These are phyloP conservation scores for Massarina eburnea DNA, from an alignment of 2,329 filamentous ascomycete genomes.

Conservation along the genomic window DNA sequence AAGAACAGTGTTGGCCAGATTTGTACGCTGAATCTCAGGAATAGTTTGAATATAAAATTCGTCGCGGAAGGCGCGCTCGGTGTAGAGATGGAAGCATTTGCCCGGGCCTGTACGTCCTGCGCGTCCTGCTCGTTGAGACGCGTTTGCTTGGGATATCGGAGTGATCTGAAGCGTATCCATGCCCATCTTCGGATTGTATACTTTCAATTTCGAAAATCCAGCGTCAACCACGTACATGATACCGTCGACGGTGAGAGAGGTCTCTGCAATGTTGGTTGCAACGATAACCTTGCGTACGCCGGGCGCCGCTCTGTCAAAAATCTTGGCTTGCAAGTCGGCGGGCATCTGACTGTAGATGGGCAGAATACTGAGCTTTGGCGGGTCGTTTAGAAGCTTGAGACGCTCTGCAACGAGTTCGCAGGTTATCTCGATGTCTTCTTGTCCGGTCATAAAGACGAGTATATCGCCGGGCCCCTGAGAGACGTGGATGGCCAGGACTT, in stretches of 20 bases:
- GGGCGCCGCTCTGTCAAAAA: slow-evolving; percentile 87
- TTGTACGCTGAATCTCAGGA: slow-evolving; percentile 95
- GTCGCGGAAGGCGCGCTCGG: slow-evolving; percentile 91
- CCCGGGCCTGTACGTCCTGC: slow-evolving; percentile 93
- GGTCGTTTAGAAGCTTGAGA: slow-evolving; percentile 85
- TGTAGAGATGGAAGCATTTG: slow-evolving; percentile 92
- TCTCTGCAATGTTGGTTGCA: slow-evolving; percentile 97
- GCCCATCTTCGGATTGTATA: slow-evolving; percentile 98
- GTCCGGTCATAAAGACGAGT: slow-evolving; percentile 97
- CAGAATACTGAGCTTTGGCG: slow-evolving; percentile 88
- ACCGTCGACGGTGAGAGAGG: slow-evolving; percentile 94
- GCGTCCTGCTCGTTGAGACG: slow-evolving; percentile 87
- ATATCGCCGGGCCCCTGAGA: slow-evolving; percentile 93
- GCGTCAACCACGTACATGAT: slow-evolving; percentile 99
- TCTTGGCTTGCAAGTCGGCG: slow-evolving; percentile 94
- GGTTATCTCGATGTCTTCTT: slow-evolving; percentile 97
- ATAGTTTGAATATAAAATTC: slow-evolving; percentile 97
- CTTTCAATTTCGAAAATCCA: slow-evolving; percentile 95
- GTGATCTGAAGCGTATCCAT: slow-evolving; percentile 99
- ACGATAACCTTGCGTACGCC: slow-evolving; percentile 97
- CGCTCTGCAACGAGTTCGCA: slow-evolving; percentile 91
- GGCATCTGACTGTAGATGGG: slow-evolving; percentile 99
- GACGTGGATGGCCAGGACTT: slow-evolving; percentile 92
- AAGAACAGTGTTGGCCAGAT: slow-evolving; percentile 90
- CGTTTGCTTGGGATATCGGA: slow-evolving; percentile 95